Percentiles rank a stretch among this genome's conserved stretches.
Conservation (phyloP, 2,329 filamentous ascomycete genomes). For the Nannizziopsis barbatae region DNA sequence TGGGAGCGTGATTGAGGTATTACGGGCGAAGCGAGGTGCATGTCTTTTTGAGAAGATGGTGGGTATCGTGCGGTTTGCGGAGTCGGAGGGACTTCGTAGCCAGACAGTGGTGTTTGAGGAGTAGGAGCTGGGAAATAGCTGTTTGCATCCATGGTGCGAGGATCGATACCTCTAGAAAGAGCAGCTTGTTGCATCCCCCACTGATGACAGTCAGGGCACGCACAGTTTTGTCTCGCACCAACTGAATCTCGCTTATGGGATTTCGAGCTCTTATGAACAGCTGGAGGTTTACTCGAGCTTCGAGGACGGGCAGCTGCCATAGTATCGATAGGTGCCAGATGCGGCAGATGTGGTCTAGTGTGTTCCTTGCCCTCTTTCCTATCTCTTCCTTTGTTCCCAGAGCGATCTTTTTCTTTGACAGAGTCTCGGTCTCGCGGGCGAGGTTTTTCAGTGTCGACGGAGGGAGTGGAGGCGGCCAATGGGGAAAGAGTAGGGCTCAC, state of each 20-base stretch:
- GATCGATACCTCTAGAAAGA: slow-evolving; percentile 18
- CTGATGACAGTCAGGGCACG: slow-evolving; percentile 29
- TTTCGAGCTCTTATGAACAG: slow-evolving; percentile 25
- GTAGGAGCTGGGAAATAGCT: slow-evolving; percentile 15
- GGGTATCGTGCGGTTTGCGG: slow-evolving; percentile 23
- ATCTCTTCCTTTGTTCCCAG: slow-evolving; percentile 11
- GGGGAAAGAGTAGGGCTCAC: slow-evolving; percentile 30
- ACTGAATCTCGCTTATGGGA: slow-evolving; percentile 24
- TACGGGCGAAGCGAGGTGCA: slow-evolving; percentile 21
- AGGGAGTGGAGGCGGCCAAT: slow-evolving; percentile 26
- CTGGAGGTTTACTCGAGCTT: slow-evolving; percentile 22
- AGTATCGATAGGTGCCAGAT: slow-evolving; percentile 23
- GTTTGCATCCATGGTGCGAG: slow-evolving; percentile 24
- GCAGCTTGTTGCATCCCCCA: slow-evolving; percentile 25
- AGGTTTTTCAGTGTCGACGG: slow-evolving; percentile 9
- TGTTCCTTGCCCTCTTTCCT: slow-evolving; percentile 16
- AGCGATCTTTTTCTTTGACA: slow-evolving; percentile 21
- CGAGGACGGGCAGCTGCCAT: slow-evolving; percentile 28
- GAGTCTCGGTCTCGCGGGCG: slow-evolving; percentile 16
- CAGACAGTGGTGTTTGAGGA: background rate
- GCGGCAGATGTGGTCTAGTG: slow-evolving; percentile 18
- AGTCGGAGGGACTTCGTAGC: slow-evolving; percentile 22
- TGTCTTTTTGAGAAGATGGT: slow-evolving; percentile 23
- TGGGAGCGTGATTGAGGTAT: slow-evolving; percentile 19
- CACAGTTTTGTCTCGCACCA: slow-evolving; percentile 17